phyloP scores from a whole-genome alignment of 352 stramenopile genomes.

The Phytophthora nicotianae region DNA sequence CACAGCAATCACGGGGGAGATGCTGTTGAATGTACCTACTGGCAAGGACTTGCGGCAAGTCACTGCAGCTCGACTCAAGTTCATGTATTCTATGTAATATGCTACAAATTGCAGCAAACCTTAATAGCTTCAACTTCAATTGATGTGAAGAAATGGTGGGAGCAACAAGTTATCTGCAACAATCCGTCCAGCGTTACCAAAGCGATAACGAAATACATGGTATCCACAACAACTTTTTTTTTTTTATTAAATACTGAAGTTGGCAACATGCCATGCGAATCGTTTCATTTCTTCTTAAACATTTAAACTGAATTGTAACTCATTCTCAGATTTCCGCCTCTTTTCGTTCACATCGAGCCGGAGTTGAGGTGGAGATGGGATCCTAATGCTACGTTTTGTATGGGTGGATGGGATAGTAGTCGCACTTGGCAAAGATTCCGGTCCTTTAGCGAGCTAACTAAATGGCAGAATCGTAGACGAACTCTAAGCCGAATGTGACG shows the following conservation, averaged over 20 bases:
- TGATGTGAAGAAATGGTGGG: constrained; percentile 18
- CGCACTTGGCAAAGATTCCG: constrained; percentile 2
- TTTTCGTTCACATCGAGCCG: constrained; percentile 18
- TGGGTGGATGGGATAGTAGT: constrained; percentile 3
- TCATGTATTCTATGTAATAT: neutral
- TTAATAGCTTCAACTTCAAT: neutral
- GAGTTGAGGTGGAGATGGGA: constrained; percentile 19
- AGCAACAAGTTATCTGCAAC: neutral
- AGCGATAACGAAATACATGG: too few species aligned
- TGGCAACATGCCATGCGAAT: neutral
- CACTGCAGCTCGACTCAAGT: too few species aligned
- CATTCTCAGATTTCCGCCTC: constrained; percentile 5
- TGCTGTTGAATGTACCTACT: too few species aligned
- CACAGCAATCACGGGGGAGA: too few species aligned
- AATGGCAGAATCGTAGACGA: constrained; percentile 10
- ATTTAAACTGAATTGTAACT: too few species aligned
- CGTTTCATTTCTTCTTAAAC: too few species aligned
- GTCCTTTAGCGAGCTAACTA: constrained; percentile 6
- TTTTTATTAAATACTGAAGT: too few species aligned
- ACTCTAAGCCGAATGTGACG: constrained; percentile 20
- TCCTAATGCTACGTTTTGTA: neutral
- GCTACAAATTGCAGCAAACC: constrained; percentile 1
- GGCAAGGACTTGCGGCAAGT: too few species aligned
- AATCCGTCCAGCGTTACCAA: too few species aligned
- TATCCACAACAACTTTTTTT: too few species aligned